Evolutionary conservation across 805 yeast genomes (phyloP).

Genomic region (Candida arabinofermentans): DNA sequence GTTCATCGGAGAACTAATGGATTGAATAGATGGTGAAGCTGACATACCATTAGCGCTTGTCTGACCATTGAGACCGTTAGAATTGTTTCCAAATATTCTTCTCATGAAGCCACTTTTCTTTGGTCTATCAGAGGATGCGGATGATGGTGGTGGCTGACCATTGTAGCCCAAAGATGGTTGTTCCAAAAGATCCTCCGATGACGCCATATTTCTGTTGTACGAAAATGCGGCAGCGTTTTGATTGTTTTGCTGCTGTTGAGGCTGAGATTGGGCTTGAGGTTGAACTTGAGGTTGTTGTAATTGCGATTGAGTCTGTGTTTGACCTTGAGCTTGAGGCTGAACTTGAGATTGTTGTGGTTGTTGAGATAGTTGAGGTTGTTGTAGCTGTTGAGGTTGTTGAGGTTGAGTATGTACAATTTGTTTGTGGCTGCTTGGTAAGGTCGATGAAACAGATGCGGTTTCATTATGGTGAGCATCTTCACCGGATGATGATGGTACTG

Average conservation of each 20-base stretch:
- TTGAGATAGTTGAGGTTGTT: slow-evolving; percentile 7
- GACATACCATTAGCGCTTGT: slow-evolving; percentile 7
- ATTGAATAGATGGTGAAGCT: slow-evolving; percentile 16
- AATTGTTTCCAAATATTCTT: slow-evolving; percentile 25
- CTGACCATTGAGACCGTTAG: slow-evolving; percentile 1
- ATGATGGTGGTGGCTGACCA: neutral
- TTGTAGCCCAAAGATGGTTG: too few species aligned
- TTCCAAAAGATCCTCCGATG: slow-evolving; percentile 11
- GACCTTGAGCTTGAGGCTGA: slow-evolving; percentile 10
- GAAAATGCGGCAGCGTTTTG: neutral
- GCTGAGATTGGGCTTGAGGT: neutral
- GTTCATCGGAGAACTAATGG: slow-evolving; percentile 31
- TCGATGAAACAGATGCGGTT: slow-evolving; percentile 4
- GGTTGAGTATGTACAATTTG: slow-evolving; percentile 1
- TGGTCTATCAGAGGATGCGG: slow-evolving; percentile 10
- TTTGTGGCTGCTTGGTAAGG: neutral
- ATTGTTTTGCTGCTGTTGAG: neutral
- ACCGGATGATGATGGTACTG: slow-evolving; percentile 9
- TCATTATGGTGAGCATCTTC: slow-evolving; percentile 6
- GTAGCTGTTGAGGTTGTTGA: neutral
- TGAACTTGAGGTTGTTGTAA: neutral
- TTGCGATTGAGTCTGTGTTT: neutral
- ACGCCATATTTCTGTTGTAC: slow-evolving; percentile 5
- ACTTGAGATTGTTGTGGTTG: neutral
- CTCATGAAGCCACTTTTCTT: slow-evolving; percentile 27